phyloP scores from a whole-genome alignment of 768 basidiomycete genomes.

The Boletus patriciae region DNA sequence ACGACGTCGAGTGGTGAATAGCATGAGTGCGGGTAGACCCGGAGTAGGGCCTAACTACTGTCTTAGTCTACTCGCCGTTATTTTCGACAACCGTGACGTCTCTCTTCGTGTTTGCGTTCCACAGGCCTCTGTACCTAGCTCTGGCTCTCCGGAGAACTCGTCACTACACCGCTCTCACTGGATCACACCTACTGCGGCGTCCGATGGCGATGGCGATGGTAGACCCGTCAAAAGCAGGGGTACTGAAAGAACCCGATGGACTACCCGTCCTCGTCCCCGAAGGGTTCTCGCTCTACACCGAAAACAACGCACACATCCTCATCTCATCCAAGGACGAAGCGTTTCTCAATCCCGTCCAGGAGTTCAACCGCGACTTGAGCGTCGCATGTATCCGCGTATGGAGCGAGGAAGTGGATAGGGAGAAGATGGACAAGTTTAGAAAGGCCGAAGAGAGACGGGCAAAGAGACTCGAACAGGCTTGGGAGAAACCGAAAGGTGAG shows the following conservation, averaged over 20 bases:
- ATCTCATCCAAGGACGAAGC: slow-evolving; percentile 71
- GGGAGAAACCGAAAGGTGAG: slow-evolving; percentile 50
- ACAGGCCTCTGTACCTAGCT: slow-evolving; percentile 32
- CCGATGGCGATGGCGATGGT: slow-evolving; percentile 7
- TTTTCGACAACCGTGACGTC: slow-evolving; percentile 17
- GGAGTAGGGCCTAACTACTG: no score
- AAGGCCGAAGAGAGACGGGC: slow-evolving; percentile 50
- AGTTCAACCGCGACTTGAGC: slow-evolving; percentile 95
- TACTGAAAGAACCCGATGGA: neutral
- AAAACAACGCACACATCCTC: slow-evolving; percentile 80
- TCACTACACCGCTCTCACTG: neutral
- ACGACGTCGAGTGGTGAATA: neutral
- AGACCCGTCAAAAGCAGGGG: neutral
- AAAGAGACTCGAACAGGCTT: slow-evolving; percentile 34
- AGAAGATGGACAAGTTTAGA: slow-evolving; percentile 63
- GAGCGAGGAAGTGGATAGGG: slow-evolving; percentile 69
- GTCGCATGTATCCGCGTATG: slow-evolving; percentile 89
- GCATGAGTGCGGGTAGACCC: neutral
- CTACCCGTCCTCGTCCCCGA: slow-evolving; percentile 53
- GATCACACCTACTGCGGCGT: neutral
- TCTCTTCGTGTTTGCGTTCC: slow-evolving; percentile 10
- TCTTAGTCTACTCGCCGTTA: no score
- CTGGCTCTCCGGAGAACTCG: slow-evolving; percentile 4
- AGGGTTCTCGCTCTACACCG: slow-evolving; percentile 76
- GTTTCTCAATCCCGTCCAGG: slow-evolving; percentile 96